Evolutionary conservation across 148 eudicot genomes (phyloP).

Genomic region (Vaccinium macrocarpon): DNA sequence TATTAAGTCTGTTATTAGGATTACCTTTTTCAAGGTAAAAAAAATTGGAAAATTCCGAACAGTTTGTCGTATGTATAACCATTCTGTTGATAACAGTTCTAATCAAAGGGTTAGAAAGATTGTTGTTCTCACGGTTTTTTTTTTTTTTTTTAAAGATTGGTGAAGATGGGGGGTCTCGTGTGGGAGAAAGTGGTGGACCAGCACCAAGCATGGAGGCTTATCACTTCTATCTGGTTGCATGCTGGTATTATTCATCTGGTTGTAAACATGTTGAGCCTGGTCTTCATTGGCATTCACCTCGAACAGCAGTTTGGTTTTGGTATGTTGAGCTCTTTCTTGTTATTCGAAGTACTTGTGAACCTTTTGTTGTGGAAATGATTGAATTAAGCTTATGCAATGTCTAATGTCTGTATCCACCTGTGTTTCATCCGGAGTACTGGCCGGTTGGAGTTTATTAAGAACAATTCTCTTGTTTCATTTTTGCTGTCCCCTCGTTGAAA

Average conservation of each 20-base stretch:
- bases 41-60: background rate
- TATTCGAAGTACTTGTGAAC: background rate
- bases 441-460: background rate
- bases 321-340: conserved; percentile 18
- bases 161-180: conserved; percentile 57
- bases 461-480: background rate
- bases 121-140: background rate
- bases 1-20: background rate
- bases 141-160: conserved; percentile 30
- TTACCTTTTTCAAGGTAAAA: background rate
- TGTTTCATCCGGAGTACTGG: too few relatives aligned
- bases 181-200: conserved; percentile 38
- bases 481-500: background rate
- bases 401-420: background rate
- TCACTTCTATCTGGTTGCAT: conserved; percentile 64
- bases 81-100: background rate
- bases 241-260: conserved; percentile 61
- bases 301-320: conserved; percentile 72
- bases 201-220: conserved; percentile 74
- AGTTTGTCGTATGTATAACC: background rate
- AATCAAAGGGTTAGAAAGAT: background rate
- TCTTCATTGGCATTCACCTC: conserved; percentile 59
- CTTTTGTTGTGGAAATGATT: background rate
- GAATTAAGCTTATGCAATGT: background rate
- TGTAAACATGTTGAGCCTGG: conserved; percentile 51